These are phyloP conservation scores for Uronychia setigera DNA, from an alignment of 73 alveolate genomes.

Conservation along the genomic window DNA sequence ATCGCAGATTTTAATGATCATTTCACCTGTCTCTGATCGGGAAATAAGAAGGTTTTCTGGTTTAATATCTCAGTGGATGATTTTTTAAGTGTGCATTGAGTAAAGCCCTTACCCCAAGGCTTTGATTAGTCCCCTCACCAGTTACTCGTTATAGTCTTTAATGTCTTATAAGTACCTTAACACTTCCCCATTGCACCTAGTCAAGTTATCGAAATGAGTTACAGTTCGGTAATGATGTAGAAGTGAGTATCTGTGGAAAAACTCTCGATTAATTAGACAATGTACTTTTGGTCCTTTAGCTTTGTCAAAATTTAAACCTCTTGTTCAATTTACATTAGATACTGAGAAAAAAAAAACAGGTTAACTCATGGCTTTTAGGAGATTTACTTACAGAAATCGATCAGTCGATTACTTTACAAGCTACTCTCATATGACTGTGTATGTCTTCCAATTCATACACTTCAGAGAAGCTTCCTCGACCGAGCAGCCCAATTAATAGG, in stretches of 20 bases:
- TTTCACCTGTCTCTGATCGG: conserved; percentile 54
- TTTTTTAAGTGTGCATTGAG: conserved; percentile 62
- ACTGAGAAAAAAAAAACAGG: too few species aligned
- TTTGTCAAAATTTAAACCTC: background rate
- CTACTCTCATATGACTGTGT: too few species aligned
- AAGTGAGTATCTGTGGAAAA: background rate
- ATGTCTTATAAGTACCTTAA: too few species aligned
- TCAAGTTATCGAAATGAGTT: background rate
- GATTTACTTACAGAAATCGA: too few species aligned
- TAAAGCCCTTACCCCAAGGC: background rate
- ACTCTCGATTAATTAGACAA: background rate
- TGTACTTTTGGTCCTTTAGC: background rate
- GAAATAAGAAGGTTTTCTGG: conserved; percentile 80
- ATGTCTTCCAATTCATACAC: too few species aligned
- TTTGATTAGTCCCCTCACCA: background rate
- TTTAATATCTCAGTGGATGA: conserved; percentile 78
- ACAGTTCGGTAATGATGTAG: background rate
- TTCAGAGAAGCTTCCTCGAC: too few species aligned
- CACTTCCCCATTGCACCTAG: background rate
- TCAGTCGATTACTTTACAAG: too few species aligned
- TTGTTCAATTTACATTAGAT: too few species aligned
- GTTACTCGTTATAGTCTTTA: background rate
- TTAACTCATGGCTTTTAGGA: too few species aligned
- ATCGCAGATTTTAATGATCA: conserved; percentile 8
- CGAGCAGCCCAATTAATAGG: too few species aligned